Base-by-base conservation (phyloP, 1,139 yeast genomes). In the Taphrina pruni region DNA sequence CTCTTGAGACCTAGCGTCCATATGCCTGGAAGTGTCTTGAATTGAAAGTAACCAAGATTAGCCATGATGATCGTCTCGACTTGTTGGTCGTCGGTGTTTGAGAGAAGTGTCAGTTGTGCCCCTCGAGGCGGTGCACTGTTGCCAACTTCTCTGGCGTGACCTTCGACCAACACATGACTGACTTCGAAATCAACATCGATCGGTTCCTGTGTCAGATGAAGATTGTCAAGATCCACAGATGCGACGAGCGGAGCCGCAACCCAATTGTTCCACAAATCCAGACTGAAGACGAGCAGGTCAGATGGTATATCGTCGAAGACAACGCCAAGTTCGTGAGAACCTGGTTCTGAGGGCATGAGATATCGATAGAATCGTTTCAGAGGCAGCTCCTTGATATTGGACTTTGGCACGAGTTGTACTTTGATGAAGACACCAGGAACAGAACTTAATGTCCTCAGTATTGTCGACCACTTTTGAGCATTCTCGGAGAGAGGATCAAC, bases 41-140 rank as follows among this genome's bases (percentile, higher is more conserved):
- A 79, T 77, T 91, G 97, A 71, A 88, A 82, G 77, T 91, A 91
- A 0, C 96, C 96, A 67, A 86, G 78, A 68, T 87, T 86, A 0
- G 89, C 83, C 93, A 90, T 87, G 2, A 90, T 86, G 58, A 79
- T 80, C 0, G 96, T 88, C 73, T 88, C 91, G 0, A 82, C 79
- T 32, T 54, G 51, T 3, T 71, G 68, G 2, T 64, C 75, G 2
- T 57, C 43, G 6, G 45, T 51, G 12, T 77, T 75, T 14, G 79
- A 76, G 32, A 26, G 32, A 12, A 87, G 76, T 46, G 83, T 82
- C 17, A 89, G 75, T 0, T 83, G 80, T 26, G 87, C 75, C 0
- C 89, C 90, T 0, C 83, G 78, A 0, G 92, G 89, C 0, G 82
- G 77, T 1, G 74, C 72, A 5, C 72, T 72, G 1, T 72, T 65